Conservation (phyloP, 371 early-diverging fungal genomes). For the Smittium mucronatum region DNA sequence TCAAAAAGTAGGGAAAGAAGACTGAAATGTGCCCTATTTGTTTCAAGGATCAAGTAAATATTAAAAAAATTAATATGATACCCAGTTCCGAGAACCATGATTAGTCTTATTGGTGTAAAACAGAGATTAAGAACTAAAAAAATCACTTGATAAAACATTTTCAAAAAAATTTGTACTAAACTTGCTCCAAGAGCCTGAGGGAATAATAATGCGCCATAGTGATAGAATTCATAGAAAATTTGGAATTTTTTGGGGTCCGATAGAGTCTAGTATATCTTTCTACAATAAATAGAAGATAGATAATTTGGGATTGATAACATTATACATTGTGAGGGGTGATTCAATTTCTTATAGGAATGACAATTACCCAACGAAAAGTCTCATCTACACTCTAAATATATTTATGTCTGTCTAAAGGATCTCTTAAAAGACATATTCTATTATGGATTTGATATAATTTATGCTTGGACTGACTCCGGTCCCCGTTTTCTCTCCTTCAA, state of each 20-base stretch:
- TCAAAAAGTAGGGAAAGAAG: neutral
- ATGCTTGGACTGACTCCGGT: neutral
- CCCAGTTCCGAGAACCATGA: too few relatives aligned
- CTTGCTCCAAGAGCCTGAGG: neutral
- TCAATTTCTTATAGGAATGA: neutral
- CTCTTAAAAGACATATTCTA: neutral
- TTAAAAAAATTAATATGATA: too few relatives aligned
- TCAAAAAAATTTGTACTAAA: neutral
- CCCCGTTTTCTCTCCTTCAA: neutral
- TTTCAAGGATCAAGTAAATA: neutral
- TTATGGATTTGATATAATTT: neutral
- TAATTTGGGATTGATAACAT: neutral
- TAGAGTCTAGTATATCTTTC: neutral
- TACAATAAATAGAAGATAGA: neutral
- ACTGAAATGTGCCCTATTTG: neutral
- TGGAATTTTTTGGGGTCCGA: neutral
- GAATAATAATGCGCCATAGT: neutral
- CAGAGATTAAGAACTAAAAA: too few relatives aligned
- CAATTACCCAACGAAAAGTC: neutral
- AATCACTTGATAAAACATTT: too few relatives aligned
- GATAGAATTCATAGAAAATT: neutral
- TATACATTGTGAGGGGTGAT: neutral
- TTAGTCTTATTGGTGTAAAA: too few relatives aligned
- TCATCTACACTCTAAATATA: neutral
- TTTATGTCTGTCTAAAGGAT: neutral